Percentiles rank a stretch among this genome's conserved stretches.
phyloP scores from a whole-genome alignment of 257 asterid species.

The Eustoma russellianum region DNA sequence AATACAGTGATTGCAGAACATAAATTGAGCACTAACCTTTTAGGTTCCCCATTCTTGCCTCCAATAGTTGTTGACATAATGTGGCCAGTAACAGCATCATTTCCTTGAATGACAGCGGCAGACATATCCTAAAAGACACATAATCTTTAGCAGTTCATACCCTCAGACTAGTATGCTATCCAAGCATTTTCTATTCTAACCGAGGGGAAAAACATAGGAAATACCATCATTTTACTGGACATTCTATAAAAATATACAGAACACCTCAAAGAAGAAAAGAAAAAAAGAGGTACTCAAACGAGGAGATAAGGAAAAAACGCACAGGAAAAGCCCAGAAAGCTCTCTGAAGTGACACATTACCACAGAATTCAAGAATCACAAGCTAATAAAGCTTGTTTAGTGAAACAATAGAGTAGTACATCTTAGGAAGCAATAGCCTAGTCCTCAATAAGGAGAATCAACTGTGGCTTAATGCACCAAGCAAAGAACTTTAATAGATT shows the following conservation, averaged over 20 bases:
- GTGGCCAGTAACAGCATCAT: slow-evolving; percentile 65
- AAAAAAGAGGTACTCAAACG: neutral
- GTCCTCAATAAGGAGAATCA: slow-evolving; percentile 21
- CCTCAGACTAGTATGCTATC: neutral
- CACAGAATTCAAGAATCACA: slow-evolving; percentile 39
- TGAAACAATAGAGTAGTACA: slow-evolving; percentile 24
- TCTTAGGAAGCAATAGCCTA: no score
- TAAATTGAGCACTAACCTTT: slow-evolving; percentile 38
- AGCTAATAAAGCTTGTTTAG: slow-evolving; percentile 45
- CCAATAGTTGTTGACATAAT: slow-evolving; percentile 78
- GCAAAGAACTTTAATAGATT: slow-evolving; percentile 33
- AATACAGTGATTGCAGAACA: no score
- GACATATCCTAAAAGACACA: slow-evolving; percentile 53
- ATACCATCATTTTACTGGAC: no score
- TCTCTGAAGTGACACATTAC: slow-evolving; percentile 4
- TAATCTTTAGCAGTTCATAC: slow-evolving; percentile 4
- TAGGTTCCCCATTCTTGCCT: slow-evolving; percentile 83
- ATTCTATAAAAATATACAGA: no score
- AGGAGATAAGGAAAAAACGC: slow-evolving; percentile 13
- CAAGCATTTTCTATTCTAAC: neutral
- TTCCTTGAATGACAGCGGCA: slow-evolving; percentile 48
- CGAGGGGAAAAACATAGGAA: no score
- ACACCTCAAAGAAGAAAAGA: no score
- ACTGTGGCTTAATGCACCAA: slow-evolving; percentile 27
- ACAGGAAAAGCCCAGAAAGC: slow-evolving; percentile 1